Conservation (phyloP, 306 rosid species). For the Inga leiocalycina region DNA sequence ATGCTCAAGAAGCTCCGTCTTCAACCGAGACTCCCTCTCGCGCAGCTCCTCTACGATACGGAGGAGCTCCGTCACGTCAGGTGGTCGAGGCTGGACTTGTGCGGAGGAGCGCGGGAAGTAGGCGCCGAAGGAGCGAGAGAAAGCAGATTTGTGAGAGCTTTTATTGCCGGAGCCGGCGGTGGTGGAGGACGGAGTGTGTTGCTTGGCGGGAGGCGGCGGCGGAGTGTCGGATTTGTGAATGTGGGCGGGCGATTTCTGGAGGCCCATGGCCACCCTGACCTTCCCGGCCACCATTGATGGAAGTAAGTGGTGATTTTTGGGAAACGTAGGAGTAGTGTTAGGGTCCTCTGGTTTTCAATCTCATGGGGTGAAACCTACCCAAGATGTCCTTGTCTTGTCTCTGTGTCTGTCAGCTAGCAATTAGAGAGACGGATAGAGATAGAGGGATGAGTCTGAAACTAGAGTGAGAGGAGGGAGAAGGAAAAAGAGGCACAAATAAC, state of each 20-base stretch:
- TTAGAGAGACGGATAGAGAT: neutral
- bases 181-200: constrained; percentile 61
- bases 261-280: constrained; percentile 84
- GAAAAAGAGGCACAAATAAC: constrained; percentile 43
- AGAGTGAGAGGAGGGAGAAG: neutral
- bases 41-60: constrained; percentile 88
- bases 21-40: constrained; percentile 86
- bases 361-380: constrained; percentile 35
- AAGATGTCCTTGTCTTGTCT: constrained; percentile 63
- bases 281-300: constrained; percentile 82
- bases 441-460: neutral
- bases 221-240: constrained; percentile 49
- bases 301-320: neutral
- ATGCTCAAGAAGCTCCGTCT: constrained; percentile 83
- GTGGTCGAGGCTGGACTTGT: constrained; percentile 95
- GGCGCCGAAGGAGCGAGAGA: constrained; percentile 83
- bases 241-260: constrained; percentile 72
- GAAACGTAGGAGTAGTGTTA: neutral
- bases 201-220: constrained; percentile 38
- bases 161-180: constrained; percentile 54
- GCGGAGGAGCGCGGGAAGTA: constrained; percentile 95
- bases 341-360: constrained; percentile 45
- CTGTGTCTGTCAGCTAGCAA: constrained; percentile 39
- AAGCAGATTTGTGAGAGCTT: constrained; percentile 66
- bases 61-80: constrained; percentile 86